Base-by-base conservation (phyloP, 768 basidiomycete species). In the Nidularia pulvinata region DNA sequence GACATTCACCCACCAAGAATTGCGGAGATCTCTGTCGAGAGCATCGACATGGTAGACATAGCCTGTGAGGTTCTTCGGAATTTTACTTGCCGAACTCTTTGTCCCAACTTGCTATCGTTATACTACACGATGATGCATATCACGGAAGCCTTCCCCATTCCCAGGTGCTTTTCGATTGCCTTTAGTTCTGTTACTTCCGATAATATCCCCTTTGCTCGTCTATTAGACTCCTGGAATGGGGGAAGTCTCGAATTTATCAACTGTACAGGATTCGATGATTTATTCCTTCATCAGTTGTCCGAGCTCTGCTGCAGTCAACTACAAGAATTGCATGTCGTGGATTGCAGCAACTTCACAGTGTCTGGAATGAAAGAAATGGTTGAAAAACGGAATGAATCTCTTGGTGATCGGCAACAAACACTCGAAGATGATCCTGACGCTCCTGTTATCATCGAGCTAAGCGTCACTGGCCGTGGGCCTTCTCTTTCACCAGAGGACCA, bases 271-370 rank as follows among this genome's bases (percentile, higher is more conserved):
- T 61, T 61, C 56, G 46, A 53, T 46, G 58, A 61, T 35, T 46
- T 42, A 10, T 51, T 61, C 25, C 52, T 61, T 6, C 43, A 30
- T 37, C 49, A 57, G 49, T 48, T 61, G 33, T 11, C 53, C 54
- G n/a, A 19, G 11, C 53, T 56, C 35, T 47, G 52, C 19, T 52
- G 51, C 44, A 33, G 50, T 10, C 57, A 58, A 49, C 43, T 61
- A 7, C 60, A 58, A 9, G 57, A 58, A 44, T 50, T 61, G 9
- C 58, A 61, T 47, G 22, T 61, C 32, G 54, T 59, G 32, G 57
- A 61, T 39, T 61, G 60, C 33, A 46, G 42, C 9, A 58, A 61
- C 32, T 59, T 59, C 52, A 49, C 57, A n/a, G 56, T 56, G 11
- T 13, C n/a, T 3, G 60, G 49, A 11, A 39, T 61, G 16, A 50